phyloP scores from a whole-genome alignment of 2,329 filamentous ascomycete genomes.

The Seiridium cupressi region DNA sequence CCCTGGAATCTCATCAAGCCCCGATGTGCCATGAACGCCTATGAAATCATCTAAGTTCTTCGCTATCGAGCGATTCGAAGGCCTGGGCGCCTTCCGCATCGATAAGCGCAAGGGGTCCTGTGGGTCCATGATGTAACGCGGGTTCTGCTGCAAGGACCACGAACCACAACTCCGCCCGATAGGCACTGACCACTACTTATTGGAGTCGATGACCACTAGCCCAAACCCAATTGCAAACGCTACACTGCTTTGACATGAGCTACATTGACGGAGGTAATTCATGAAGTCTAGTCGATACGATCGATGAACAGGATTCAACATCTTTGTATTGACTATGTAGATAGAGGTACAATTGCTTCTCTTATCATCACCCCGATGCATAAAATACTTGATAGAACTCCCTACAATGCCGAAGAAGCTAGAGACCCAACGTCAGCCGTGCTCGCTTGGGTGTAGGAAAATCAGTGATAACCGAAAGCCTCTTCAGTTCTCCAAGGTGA shows the following conservation, averaged over 20 bases:
- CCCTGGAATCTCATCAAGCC: not conserved
- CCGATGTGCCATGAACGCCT: not conserved
- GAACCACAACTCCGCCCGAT: not conserved
- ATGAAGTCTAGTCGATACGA: too few species aligned
- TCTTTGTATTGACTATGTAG: too few species aligned
- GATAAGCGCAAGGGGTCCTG: too few species aligned
- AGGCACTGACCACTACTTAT: not conserved
- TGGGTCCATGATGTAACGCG: not conserved
- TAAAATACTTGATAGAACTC: not conserved
- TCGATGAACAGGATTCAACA: too few species aligned
- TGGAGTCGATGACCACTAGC: not conserved
- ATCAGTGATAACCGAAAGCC: constrained; percentile 17
- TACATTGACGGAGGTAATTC: too few species aligned
- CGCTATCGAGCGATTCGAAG: not conserved
- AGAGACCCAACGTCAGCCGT: too few species aligned
- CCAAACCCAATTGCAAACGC: not conserved
- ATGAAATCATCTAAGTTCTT: constrained; percentile 4
- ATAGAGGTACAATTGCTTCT: too few species aligned
- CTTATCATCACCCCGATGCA: not conserved
- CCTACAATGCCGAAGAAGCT: too few species aligned
- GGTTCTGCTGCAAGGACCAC: not conserved
- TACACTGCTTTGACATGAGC: too few species aligned
- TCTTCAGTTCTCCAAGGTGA: constrained; percentile 65
- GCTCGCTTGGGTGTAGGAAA: too few species aligned
- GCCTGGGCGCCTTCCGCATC: not conserved